A percentile compares a stretch with the other conserved stretches of the same genome.
These are phyloP conservation scores for Pleurotus citrinopileatus DNA, from an alignment of 768 basidiomycete species.

Conservation along the genomic window DNA sequence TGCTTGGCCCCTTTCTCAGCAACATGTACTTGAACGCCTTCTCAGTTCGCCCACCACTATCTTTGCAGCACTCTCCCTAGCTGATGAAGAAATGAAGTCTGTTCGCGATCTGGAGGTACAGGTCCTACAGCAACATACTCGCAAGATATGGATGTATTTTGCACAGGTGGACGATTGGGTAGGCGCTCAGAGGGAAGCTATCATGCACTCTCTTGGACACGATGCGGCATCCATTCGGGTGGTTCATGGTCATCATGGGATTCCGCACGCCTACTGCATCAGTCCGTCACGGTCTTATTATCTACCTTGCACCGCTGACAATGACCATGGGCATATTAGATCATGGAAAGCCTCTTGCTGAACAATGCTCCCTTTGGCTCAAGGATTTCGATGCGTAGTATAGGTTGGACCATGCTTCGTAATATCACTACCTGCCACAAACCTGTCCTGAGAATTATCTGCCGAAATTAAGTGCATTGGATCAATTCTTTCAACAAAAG, in stretches of 20 bases:
- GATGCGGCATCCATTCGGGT: slow-evolving; percentile 30
- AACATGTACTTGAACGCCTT: slow-evolving; percentile 44
- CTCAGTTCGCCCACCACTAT: slow-evolving; percentile 51
- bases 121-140: slow-evolving; percentile 36
- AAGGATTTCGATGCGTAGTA: slow-evolving; percentile 16
- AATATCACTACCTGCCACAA: too few species aligned
- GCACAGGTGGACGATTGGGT: slow-evolving; percentile 70
- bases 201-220: slow-evolving; percentile 39
- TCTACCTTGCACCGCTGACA: not conserved
- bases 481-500: too few species aligned
- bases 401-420: not conserved
- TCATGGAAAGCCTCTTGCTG: slow-evolving; percentile 48
- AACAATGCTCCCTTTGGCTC: slow-evolving; percentile 47
- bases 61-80: slow-evolving; percentile 56
- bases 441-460: too few species aligned
- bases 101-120: slow-evolving; percentile 52
- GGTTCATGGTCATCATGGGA: slow-evolving; percentile 40
- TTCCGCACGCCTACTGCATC: slow-evolving; percentile 76
- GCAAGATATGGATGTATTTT: slow-evolving; percentile 51
- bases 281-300: slow-evolving; percentile 37
- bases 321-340: slow-evolving; percentile 35
- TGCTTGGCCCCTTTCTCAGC: slow-evolving; percentile 47
- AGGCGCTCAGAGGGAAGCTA: slow-evolving; percentile 44
- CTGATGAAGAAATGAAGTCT: slow-evolving; percentile 63
- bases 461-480: too few species aligned